These are phyloP conservation scores for Cordyceps cateniannulata DNA, from an alignment of 2,329 filamentous ascomycete species.

Conservation along the genomic window DNA sequence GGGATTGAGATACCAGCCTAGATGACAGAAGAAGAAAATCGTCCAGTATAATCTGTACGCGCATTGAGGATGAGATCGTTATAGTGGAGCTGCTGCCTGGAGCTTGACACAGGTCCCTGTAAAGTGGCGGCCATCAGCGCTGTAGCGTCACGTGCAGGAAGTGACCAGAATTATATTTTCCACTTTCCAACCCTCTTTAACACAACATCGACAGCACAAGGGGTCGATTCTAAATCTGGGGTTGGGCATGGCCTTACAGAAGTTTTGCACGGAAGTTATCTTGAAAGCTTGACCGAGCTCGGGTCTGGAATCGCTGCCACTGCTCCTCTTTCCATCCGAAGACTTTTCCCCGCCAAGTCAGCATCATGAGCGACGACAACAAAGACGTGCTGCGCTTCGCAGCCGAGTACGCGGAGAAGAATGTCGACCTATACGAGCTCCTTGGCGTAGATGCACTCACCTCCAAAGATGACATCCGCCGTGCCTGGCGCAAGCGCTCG, in stretches of 20 bases:
- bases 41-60: not conserved
- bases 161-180: not conserved
- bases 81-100: constrained; percentile 8
- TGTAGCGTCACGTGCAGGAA: not conserved
- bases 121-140: not conserved
- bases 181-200: not conserved
- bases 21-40: too few relatives aligned
- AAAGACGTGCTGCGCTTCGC: constrained; percentile 47
- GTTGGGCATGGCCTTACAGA: not conserved
- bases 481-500: constrained; percentile 77
- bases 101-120: not conserved
- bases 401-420: constrained; percentile 53
- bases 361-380: constrained; percentile 30
- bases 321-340: not conserved
- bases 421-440: constrained; percentile 71
- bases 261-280: not conserved
- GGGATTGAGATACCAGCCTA: not conserved
- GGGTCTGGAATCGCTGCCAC: not conserved
- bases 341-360: not conserved
- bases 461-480: constrained; percentile 66
- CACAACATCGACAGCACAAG: not conserved
- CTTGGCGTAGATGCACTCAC: constrained; percentile 61
- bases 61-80: not conserved
- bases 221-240: not conserved
- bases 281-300: not conserved